Conservation (phyloP, 176 grass and related monocot species). For the Puya raimondii region DNA sequence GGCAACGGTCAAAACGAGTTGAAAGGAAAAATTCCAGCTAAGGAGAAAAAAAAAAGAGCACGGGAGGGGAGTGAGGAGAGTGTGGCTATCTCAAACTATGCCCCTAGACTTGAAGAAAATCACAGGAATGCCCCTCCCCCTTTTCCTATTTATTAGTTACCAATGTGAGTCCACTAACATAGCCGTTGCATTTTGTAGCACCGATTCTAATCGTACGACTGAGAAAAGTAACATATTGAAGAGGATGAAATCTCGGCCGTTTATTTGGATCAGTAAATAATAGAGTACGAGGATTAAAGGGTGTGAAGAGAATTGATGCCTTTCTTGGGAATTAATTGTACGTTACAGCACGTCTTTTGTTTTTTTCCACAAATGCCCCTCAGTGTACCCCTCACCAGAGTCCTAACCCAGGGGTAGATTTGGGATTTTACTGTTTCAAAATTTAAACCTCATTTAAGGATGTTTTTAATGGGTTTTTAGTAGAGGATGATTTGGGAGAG, state of each 20-base stretch:
- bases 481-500: not conserved
- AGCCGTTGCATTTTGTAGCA: not conserved
- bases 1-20: slow-evolving; percentile 65
- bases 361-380: not conserved
- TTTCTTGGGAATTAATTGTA: not conserved
- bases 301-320: not conserved
- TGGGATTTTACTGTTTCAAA: not conserved
- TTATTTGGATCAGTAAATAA: not conserved
- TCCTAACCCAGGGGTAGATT: not conserved
- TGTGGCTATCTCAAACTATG: not conserved
- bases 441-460: not conserved
- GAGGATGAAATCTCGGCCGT: not conserved
- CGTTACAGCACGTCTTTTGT: not conserved
- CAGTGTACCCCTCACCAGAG: not conserved
- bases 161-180: too few relatives aligned
- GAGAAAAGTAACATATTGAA: not conserved
- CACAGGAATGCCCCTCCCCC: slow-evolving; percentile 14
- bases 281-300: not conserved
- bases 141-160: too few relatives aligned
- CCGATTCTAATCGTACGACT: not conserved
- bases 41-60: slow-evolving; percentile 16
- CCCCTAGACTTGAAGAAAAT: not conserved
- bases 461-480: not conserved
- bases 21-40: slow-evolving; percentile 7
- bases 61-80: not conserved